Evolutionary conservation across 805 yeast genomes (phyloP), one percentile per base, ranked within the genome.

Genomic region (Metschnikowia rubicola): DNA sequence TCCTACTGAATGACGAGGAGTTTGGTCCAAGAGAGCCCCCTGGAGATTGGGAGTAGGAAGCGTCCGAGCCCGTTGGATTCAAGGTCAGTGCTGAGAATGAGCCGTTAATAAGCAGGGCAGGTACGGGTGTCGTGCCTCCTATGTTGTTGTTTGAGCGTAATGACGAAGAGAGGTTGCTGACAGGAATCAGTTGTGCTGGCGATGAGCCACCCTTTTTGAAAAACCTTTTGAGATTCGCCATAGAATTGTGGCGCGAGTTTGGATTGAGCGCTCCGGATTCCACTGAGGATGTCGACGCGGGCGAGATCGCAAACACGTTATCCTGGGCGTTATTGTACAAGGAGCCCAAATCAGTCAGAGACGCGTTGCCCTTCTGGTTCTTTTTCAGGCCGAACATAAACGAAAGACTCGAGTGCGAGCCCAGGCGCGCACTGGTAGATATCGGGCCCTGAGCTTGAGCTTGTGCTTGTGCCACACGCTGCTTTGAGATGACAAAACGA

Each of bases 401-500:
- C 8, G 78, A 75, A 32, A 78, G 65, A 2, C 80, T 74, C 9
- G 79, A 70, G 48, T 74, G 77, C 6, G 79, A 74, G 9, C 68
- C 70, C 41, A 63, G 63, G 40, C 73, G 65, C 38, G 66, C 72
- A 13, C 66, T 58, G 28, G 52, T 35, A 8, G 70, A 56, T 29
- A 70, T 55, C 35, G 63, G 55, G 3, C 68, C 61, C 26, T 21
- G 26, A 2, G 76, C 77, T 17, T 55, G 61, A 28, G 61, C 61
- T 5, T 62, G 80, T 15, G 73, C 78, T 53, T 70, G 81, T 38
- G 75, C 83, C 21, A 83, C 80, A 44, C 86, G 79, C 51, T 85
- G 94, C 58, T 88, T 81, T 10, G 95, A 86, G 35, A 90, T 85
- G 41, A 90, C 81, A 61, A 90, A 89, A 37, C 96, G 75, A 12